Conservation (phyloP, 208 protist species). For the Leishmania martiniquensis region DNA sequence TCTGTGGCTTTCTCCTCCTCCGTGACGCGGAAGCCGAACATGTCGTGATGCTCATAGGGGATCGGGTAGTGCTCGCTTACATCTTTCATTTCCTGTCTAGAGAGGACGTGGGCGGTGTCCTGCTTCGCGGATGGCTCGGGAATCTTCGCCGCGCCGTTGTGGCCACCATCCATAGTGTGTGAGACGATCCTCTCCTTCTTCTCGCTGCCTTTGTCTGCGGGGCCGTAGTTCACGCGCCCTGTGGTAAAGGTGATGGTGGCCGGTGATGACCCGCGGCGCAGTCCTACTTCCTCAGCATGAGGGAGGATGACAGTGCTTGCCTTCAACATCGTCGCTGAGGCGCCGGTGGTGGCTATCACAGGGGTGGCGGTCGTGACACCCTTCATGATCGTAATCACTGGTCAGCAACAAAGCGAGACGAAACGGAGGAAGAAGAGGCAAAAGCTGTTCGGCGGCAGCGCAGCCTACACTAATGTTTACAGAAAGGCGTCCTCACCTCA, state of each 20-base stretch:
- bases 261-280: slow-evolving; percentile 23
- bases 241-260: slow-evolving; percentile 42
- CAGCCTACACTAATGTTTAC: neutral
- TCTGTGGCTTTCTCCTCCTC: slow-evolving; percentile 73
- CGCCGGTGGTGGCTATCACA: too few species aligned
- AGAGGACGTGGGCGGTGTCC: neutral
- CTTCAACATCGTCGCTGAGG: slow-evolving; percentile 2
- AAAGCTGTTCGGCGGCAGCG: neutral
- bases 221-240: slow-evolving; percentile 25
- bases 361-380: neutral
- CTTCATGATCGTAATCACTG: neutral
- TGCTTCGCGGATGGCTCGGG: neutral
- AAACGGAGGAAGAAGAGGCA: neutral
- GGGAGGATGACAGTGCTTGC: slow-evolving; percentile 14
- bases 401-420: neutral
- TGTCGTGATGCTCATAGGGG: slow-evolving; percentile 47
- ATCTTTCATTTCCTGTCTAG: neutral
- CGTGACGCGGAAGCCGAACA: slow-evolving; percentile 77
- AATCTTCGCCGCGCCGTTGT: neutral
- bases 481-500: neutral
- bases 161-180: neutral
- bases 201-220: neutral
- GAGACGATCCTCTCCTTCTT: slow-evolving; percentile 2
- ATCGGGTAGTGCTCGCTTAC: slow-evolving; percentile 6
- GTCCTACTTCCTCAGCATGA: slow-evolving; percentile 51